Evolutionary conservation across 208 protist genomes (phyloP).

Genomic region (Trypanosoma platydactyli): DNA sequence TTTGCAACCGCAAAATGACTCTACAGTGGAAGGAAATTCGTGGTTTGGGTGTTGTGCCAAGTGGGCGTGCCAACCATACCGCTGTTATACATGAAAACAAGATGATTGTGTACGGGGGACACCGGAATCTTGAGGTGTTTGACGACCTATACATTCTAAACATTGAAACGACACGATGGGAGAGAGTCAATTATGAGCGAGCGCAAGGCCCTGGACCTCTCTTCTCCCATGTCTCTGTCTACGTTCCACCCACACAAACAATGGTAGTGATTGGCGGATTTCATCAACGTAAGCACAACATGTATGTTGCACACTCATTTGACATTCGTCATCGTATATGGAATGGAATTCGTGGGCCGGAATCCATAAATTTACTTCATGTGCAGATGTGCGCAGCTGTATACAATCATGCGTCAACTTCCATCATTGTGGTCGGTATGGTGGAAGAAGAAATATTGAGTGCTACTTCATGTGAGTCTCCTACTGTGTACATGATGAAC

Average conservation of each 20-base stretch:
- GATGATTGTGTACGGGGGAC: slow-evolving; percentile 83
- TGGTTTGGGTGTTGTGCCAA: slow-evolving; percentile 67
- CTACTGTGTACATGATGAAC: slow-evolving; percentile 71
- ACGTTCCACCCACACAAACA: slow-evolving; percentile 51
- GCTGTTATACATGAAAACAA: slow-evolving; percentile 61
- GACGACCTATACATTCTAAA: slow-evolving; percentile 80
- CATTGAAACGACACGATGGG: slow-evolving; percentile 63
- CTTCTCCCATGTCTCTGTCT: slow-evolving; percentile 79
- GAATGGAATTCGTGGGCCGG: slow-evolving; percentile 74
- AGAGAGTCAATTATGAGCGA: slow-evolving; percentile 69
- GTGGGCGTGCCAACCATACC: slow-evolving; percentile 77
- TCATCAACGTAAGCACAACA: slow-evolving; percentile 84
- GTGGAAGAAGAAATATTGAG: slow-evolving; percentile 28
- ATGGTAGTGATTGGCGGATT: slow-evolving; percentile 87
- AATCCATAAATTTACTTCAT: slow-evolving; percentile 63
- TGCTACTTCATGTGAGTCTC: slow-evolving; percentile 10
- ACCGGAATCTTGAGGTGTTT: slow-evolving; percentile 74
- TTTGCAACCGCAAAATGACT: slow-evolving; percentile 75
- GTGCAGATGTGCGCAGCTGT: slow-evolving; percentile 65
- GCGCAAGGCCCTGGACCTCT: slow-evolving; percentile 69
- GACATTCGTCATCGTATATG: slow-evolving; percentile 80
- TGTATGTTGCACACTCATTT: slow-evolving; percentile 77
- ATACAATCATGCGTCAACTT: slow-evolving; percentile 39
- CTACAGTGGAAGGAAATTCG: slow-evolving; percentile 80
- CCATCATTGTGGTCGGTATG: slow-evolving; percentile 72